A percentile compares a stretch with the other conserved stretches of the same genome.
phyloP scores from a whole-genome alignment of 345 rosid genomes.

The Stellera chamaejasme region DNA sequence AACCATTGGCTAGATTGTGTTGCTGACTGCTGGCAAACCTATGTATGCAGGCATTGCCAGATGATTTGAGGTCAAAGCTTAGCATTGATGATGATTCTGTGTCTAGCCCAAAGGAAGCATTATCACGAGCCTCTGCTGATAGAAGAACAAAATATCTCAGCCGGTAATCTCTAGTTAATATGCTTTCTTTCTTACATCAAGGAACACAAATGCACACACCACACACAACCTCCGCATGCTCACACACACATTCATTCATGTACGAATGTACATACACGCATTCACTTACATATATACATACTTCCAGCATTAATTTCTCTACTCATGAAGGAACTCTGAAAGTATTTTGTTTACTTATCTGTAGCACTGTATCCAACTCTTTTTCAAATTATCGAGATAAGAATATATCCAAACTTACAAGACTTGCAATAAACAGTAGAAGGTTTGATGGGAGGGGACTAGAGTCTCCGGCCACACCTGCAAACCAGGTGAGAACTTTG shows the following conservation, averaged over 20 bases:
- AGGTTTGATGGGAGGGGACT: conserved; percentile 66
- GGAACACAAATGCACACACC: neutral
- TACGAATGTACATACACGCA: too few relatives aligned
- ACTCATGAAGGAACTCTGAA: neutral
- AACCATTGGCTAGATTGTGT: conserved; percentile 9
- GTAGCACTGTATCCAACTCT: conserved; percentile 61
- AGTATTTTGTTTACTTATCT: neutral
- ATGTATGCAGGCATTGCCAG: conserved; percentile 77
- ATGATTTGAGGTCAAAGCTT: conserved; percentile 85
- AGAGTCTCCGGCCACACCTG: conserved; percentile 56
- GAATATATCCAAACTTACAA: conserved; percentile 63
- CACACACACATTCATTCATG: too few relatives aligned
- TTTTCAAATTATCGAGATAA: conserved; percentile 64
- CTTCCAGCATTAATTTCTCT: neutral
- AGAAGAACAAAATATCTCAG: conserved; percentile 82
- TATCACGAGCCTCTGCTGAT: conserved; percentile 95
- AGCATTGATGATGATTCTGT: conserved; percentile 86
- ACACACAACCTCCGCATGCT: neutral
- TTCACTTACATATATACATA: too few relatives aligned
- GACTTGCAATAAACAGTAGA: conserved; percentile 64
- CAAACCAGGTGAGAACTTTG: conserved; percentile 53
- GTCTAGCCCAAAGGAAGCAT: conserved; percentile 95
- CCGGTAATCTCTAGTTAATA: conserved; percentile 46
- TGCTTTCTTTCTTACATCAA: conserved; percentile 4
- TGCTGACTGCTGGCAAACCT: conserved; percentile 21